These are phyloP conservation scores for Termitomyces sp. DNA, from an alignment of 768 basidiomycete species.

Conservation along the genomic window DNA sequence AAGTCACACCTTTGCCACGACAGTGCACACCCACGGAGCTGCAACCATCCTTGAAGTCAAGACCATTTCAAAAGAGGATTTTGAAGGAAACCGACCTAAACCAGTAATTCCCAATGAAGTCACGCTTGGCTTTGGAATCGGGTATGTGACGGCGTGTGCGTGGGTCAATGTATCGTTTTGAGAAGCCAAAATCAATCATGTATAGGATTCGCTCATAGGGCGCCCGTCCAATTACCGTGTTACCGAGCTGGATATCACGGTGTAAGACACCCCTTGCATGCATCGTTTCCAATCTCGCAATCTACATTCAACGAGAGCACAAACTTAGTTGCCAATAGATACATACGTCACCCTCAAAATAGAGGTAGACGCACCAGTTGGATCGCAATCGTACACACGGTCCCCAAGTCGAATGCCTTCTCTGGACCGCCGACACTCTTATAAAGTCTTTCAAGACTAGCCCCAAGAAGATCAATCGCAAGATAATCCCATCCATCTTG, in stretches of 20 bases:
- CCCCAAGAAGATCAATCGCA: conserved; percentile 72
- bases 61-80: not conserved
- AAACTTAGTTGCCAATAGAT: conserved; percentile 1
- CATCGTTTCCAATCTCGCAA: conserved; percentile 71
- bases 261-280: conserved; percentile 71
- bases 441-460: conserved; percentile 63
- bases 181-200: conserved; percentile 87
- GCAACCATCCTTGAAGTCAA: conserved; percentile 1
- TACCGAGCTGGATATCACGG: conserved; percentile 78
- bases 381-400: conserved; percentile 71
- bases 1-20: conserved; percentile 57
- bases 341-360: not conserved
- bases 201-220: conserved; percentile 62
- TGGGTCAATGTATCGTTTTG: conserved; percentile 72
- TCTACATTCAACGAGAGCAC: conserved; percentile 36
- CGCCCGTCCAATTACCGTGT: conserved; percentile 61
- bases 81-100: conserved; percentile 46
- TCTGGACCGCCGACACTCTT: conserved; percentile 44
- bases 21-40: conserved; percentile 76
- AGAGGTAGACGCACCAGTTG: conserved; percentile 54
- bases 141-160: conserved; percentile 65
- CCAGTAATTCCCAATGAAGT: conserved; percentile 86
- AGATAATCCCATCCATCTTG: conserved; percentile 65
- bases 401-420: conserved; percentile 63
- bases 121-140: conserved; percentile 61